A percentile compares a stretch with the other conserved stretches of the same genome.
Evolutionary conservation across 106 monocot species (phyloP).

Genomic region (Agapanthus africanus): DNA sequence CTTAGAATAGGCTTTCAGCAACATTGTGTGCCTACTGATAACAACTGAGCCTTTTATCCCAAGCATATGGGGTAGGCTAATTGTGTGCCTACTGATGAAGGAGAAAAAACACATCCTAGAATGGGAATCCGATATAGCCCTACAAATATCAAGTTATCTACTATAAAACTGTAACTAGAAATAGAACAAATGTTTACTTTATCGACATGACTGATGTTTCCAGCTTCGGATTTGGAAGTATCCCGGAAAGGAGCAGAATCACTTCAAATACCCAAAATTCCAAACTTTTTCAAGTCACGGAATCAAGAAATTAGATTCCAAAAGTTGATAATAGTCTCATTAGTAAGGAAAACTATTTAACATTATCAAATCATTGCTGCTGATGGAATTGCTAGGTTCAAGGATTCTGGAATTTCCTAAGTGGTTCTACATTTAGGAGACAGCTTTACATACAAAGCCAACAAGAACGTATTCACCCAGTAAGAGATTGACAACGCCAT

Average conservation of each 20-base stretch:
- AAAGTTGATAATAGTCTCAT: background rate
- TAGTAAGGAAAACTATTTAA: background rate
- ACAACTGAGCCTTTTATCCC: no score
- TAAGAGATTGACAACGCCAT: conserved; percentile 10
- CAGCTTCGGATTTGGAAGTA: conserved; percentile 19
- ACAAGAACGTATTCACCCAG: conserved; percentile 6
- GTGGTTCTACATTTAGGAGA: conserved; percentile 19
- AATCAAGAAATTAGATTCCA: background rate
- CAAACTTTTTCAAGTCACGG: conserved; percentile 6
- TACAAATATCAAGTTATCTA: no score
- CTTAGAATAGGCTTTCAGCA: no score
- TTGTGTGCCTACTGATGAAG: no score
- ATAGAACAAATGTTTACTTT: conserved; percentile 5
- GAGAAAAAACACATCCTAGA: background rate
- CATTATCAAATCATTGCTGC: conserved; percentile 17
- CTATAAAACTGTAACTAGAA: no score
- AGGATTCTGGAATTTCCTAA: conserved; percentile 14
- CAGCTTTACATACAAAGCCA: conserved; percentile 11
- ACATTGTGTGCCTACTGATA: no score
- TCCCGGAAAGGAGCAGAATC: conserved; percentile 11
- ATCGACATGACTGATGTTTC: conserved; percentile 21
- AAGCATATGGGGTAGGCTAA: no score
- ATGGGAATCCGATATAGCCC: background rate
- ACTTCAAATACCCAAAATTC: conserved; percentile 19
- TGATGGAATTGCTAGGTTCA: conserved; percentile 30